These are phyloP conservation scores for Leucaena leucocephala DNA, from an alignment of 306 rosid species.

Conservation along the genomic window DNA sequence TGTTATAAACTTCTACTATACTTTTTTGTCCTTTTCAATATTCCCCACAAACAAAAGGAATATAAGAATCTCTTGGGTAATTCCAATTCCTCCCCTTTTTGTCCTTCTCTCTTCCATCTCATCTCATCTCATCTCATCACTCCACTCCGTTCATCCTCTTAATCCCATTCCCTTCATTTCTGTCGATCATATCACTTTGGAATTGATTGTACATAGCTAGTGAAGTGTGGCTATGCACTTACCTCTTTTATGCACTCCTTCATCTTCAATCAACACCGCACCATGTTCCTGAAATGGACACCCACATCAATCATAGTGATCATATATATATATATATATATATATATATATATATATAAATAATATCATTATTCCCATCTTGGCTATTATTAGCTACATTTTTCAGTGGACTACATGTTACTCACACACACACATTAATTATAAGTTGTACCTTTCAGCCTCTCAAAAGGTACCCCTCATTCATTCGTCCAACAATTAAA, in stretches of 20 bases:
- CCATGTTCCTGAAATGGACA: slow-evolving; percentile 34
- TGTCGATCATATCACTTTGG: slow-evolving; percentile 25
- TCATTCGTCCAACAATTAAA: neutral
- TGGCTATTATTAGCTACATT: neutral
- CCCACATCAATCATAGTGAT: neutral
- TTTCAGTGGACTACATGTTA: slow-evolving; percentile 28
- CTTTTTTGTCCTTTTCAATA: slow-evolving; percentile 38
- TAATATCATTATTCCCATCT: neutral
- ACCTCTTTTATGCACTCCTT: neutral
- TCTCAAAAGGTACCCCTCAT: neutral
- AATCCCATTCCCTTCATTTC: neutral
- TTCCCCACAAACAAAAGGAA: slow-evolving; percentile 47
- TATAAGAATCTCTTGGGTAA: slow-evolving; percentile 38
- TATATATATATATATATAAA: neutral
- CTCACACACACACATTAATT: neutral
- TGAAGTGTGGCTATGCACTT: neutral
- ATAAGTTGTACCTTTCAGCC: neutral
- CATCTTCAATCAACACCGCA: slow-evolving; percentile 32
- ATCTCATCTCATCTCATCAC: neutral
- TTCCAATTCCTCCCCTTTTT: neutral
- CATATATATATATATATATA: neutral
- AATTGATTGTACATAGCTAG: neutral
- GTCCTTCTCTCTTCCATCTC: neutral
- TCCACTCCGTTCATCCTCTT: neutral
- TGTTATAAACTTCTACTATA: neutral